Evolutionary conservation across 768 basidiomycete genomes (phyloP).

Genomic region (Mycena sanguinolenta): DNA sequence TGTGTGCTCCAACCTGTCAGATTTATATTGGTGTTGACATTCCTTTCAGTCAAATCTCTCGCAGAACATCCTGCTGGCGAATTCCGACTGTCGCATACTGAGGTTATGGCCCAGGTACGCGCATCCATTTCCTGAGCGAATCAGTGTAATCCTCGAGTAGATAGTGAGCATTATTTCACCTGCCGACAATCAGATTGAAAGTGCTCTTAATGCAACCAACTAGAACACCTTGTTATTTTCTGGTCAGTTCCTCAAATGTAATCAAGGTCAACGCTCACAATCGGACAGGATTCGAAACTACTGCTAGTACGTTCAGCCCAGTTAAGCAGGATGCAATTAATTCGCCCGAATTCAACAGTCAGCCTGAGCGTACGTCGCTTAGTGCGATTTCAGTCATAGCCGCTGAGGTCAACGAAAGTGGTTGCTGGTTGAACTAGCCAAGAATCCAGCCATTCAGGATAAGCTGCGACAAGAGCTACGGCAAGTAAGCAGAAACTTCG

Average conservation of each 20-base stretch:
- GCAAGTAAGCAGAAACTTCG: constrained; percentile 14
- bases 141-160: too few relatives aligned
- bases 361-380: constrained; percentile 21
- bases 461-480: constrained; percentile 47
- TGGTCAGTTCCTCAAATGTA: constrained; percentile 5
- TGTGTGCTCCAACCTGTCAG: neutral
- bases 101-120: constrained; percentile 28
- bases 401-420: constrained; percentile 34
- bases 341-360: neutral
- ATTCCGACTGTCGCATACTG: constrained; percentile 26
- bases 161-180: constrained; percentile 11
- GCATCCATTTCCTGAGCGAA: too few relatives aligned
- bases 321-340: neutral
- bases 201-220: neutral
- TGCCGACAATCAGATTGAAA: neutral
- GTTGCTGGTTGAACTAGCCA: constrained; percentile 50
- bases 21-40: neutral
- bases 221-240: constrained; percentile 36
- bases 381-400: neutral
- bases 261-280: neutral
- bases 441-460: constrained; percentile 45
- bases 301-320: constrained; percentile 17
- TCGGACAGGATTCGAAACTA: constrained; percentile 28
- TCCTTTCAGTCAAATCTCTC: constrained; percentile 24
- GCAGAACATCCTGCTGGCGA: constrained; percentile 32